Percentiles rank a stretch among this genome's conserved stretches.
These are phyloP conservation scores for Cladophialophora exuberans DNA, from an alignment of 2,329 filamentous ascomycete genomes.

Conservation along the genomic window DNA sequence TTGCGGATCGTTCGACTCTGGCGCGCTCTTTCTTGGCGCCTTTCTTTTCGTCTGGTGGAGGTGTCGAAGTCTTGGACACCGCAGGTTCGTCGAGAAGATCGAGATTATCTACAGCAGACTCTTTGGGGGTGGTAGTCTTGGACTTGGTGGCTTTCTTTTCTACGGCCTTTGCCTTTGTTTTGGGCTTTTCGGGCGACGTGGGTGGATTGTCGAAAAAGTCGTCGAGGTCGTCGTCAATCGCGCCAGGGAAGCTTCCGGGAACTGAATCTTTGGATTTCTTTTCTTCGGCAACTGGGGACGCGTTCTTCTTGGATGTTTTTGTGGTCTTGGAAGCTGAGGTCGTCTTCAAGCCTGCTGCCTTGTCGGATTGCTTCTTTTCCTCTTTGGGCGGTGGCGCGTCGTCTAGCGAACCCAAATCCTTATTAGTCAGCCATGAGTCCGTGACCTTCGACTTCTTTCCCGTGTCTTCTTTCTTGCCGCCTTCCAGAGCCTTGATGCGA, in stretches of 20 bases:
- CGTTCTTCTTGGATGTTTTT: constrained; percentile 29
- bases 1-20: constrained; percentile 71
- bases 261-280: constrained; percentile 48
- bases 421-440: constrained; percentile 43
- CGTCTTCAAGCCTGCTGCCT: constrained; percentile 44
- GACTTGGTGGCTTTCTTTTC: constrained; percentile 33
- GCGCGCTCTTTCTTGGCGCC: constrained; percentile 73
- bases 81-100: constrained; percentile 34
- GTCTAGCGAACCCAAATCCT: constrained; percentile 43
- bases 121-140: constrained; percentile 35
- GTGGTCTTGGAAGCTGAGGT: constrained; percentile 33
- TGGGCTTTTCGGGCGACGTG: constrained; percentile 26
- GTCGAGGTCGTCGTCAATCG: constrained; percentile 51
- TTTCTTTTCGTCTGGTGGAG: constrained; percentile 60
- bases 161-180: constrained; percentile 22
- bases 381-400: constrained; percentile 41
- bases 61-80: constrained; percentile 47
- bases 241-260: constrained; percentile 63
- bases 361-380: constrained; percentile 45
- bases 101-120: constrained; percentile 35
- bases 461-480: constrained; percentile 43
- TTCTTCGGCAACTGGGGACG: constrained; percentile 37
- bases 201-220: constrained; percentile 31
- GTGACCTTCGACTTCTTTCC: constrained; percentile 42
- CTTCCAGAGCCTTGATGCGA: constrained; percentile 54